These are phyloP conservation scores for Ceriops decandra DNA, from an alignment of 345 rosid species.

Conservation along the genomic window DNA sequence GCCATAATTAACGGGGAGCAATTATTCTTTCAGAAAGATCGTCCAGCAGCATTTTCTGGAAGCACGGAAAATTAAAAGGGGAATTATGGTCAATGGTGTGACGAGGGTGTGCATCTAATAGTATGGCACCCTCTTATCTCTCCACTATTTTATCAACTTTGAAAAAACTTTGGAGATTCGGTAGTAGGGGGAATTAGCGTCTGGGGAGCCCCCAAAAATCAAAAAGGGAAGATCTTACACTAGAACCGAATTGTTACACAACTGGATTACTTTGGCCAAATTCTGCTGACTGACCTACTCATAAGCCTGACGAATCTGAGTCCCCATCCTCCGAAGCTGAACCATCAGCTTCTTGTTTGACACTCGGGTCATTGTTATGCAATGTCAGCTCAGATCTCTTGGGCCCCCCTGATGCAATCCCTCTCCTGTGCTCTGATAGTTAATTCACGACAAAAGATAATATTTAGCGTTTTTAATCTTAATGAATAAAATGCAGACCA, in stretches of 20 bases:
- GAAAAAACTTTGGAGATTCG: too few relatives aligned
- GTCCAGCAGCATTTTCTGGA: too few relatives aligned
- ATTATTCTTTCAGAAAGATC: too few relatives aligned
- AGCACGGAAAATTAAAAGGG: too few relatives aligned
- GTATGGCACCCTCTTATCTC: too few relatives aligned
- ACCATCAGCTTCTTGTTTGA: constrained; percentile 35
- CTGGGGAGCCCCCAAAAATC: neutral
- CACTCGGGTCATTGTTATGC: constrained; percentile 41
- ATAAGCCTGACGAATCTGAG: constrained; percentile 46
- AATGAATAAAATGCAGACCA: neutral
- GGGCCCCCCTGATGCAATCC: constrained; percentile 37
- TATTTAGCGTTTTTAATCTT: neutral
- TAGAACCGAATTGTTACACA: constrained; percentile 15
- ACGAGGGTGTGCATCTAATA: too few relatives aligned
- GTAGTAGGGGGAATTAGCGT: too few relatives aligned
- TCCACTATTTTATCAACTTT: too few relatives aligned
- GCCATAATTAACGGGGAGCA: too few relatives aligned
- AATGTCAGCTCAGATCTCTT: constrained; percentile 32
- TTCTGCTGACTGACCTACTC: constrained; percentile 8
- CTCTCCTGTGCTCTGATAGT: constrained; percentile 65
- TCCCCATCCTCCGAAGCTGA: constrained; percentile 52
- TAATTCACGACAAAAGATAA: neutral
- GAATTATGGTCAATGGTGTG: too few relatives aligned
- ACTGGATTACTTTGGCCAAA: constrained; percentile 19
- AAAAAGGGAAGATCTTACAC: constrained; percentile 21